These are phyloP conservation scores for Vittaforma corneae DNA, from an alignment of 371 early-diverging fungal species.

Conservation along the genomic window DNA sequence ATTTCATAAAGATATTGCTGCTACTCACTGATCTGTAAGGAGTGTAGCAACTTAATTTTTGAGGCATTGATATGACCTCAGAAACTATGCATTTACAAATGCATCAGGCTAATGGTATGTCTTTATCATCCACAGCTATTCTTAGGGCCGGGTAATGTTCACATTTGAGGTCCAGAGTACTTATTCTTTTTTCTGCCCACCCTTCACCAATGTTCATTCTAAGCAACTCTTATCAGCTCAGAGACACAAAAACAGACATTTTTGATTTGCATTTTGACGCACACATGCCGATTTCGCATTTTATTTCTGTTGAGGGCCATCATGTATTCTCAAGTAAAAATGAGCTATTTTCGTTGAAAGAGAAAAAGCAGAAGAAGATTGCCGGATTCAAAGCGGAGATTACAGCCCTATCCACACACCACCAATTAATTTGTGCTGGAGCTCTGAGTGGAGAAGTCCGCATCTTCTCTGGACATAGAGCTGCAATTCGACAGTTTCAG, in stretches of 20 bases:
- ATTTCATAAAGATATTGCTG: background rate
- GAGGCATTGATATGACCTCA: no score
- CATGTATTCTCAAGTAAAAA: slow-evolving; percentile 10
- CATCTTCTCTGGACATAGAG: slow-evolving; percentile 19
- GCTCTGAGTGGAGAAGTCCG: slow-evolving; percentile 25
- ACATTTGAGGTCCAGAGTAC: no score
- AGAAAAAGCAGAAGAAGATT: slow-evolving; percentile 17
- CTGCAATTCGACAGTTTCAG: slow-evolving; percentile 19
- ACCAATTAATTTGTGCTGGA: slow-evolving; percentile 24
- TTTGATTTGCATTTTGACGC: slow-evolving; percentile 11
- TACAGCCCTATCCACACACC: background rate
- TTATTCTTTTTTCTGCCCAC: background rate
- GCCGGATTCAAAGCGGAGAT: slow-evolving; percentile 30
- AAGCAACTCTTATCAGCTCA: slow-evolving; percentile 42
- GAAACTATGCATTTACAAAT: no score
- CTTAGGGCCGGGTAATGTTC: no score
- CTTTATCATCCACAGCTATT: no score
- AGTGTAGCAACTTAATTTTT: no score
- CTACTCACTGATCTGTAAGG: no score
- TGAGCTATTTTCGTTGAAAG: slow-evolving; percentile 8
- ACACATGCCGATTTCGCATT: slow-evolving; percentile 5
- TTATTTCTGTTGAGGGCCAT: background rate
- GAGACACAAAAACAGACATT: background rate
- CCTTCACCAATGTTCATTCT: slow-evolving; percentile 31
- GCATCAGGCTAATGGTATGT: no score